Conservation (phyloP, 1,284 basidiomycete genomes). For the Inonotus hispidus region DNA sequence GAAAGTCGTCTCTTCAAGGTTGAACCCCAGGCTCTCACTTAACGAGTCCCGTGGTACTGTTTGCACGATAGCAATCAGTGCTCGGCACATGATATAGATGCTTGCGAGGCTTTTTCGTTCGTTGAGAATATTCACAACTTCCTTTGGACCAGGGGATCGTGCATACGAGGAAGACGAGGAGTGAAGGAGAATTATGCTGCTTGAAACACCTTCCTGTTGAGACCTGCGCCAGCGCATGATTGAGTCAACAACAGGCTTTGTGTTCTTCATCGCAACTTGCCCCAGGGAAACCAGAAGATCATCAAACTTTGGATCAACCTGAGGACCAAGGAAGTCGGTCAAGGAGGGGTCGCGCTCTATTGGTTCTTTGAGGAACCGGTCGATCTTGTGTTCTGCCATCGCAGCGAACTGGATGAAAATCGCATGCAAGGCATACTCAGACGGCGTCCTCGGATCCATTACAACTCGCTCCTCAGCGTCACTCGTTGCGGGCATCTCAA, state of each 20-base stretch:
- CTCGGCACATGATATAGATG: slow-evolving; percentile 85
- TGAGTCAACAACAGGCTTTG: slow-evolving; percentile 82
- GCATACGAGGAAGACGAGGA: slow-evolving; percentile 35
- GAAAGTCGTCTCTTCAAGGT: slow-evolving; percentile 81
- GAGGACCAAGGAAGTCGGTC: slow-evolving; percentile 60
- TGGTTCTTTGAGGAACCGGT: slow-evolving; percentile 61
- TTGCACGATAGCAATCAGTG: slow-evolving; percentile 73
- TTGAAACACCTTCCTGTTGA: slow-evolving; percentile 62
- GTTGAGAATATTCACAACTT: slow-evolving; percentile 55
- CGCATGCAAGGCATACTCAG: slow-evolving; percentile 82
- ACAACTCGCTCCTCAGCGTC: slow-evolving; percentile 61
- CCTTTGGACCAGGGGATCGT: slow-evolving; percentile 36
- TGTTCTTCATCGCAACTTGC: slow-evolving; percentile 79
- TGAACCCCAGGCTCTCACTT: slow-evolving; percentile 71
- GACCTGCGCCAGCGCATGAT: slow-evolving; percentile 83
- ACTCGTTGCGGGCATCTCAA: slow-evolving; percentile 45
- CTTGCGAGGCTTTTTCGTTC: slow-evolving; percentile 80
- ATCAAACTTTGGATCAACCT: slow-evolving; percentile 76
- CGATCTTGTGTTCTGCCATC: slow-evolving; percentile 72
- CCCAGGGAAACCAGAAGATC: slow-evolving; percentile 77
- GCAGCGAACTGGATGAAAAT: slow-evolving; percentile 82
- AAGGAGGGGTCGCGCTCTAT: slow-evolving; percentile 69
- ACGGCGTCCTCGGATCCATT: slow-evolving; percentile 71
- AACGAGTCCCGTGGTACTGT: slow-evolving; percentile 70
- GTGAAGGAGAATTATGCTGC: slow-evolving; percentile 48